These are phyloP conservation scores for Trichoderma sp. DNA, from an alignment of 2,329 filamentous ascomycete genomes.

Conservation along the genomic window DNA sequence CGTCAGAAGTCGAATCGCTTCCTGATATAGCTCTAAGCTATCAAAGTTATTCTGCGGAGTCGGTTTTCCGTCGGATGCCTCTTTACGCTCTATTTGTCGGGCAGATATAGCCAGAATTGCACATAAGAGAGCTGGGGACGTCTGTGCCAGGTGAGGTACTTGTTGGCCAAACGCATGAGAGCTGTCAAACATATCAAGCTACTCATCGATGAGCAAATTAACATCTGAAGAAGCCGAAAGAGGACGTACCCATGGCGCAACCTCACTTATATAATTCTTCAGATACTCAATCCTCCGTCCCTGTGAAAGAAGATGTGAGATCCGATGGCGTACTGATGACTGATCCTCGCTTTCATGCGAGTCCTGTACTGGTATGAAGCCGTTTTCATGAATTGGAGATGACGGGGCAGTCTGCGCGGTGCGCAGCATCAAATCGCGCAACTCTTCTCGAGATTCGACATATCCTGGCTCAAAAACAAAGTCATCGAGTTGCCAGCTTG, in stretches of 20 bases:
- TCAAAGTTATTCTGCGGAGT: slow-evolving; percentile 19
- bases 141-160: slow-evolving; percentile 14
- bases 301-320: slow-evolving; percentile 1
- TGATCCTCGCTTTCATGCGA: neutral
- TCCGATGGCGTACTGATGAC: neutral
- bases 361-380: neutral
- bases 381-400: neutral
- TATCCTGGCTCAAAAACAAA: slow-evolving; percentile 16
- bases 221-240: neutral
- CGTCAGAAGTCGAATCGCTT: slow-evolving; percentile 15
- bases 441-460: slow-evolving; percentile 16
- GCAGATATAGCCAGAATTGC: slow-evolving; percentile 11
- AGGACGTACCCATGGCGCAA: slow-evolving; percentile 14
- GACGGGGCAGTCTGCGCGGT: slow-evolving; percentile 17
- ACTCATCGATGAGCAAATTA: neutral
- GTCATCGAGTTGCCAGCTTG: slow-evolving; percentile 20
- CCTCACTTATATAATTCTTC: slow-evolving; percentile 15
- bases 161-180: slow-evolving; percentile 14
- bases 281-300: slow-evolving; percentile 11
- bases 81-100: slow-evolving; percentile 5
- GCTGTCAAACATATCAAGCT: slow-evolving; percentile 23
- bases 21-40: slow-evolving; percentile 16
- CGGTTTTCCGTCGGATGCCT: slow-evolving; percentile 2
- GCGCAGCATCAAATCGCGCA: slow-evolving; percentile 18
- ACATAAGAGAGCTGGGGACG: slow-evolving; percentile 11